Evolutionary conservation across 2,329 filamentous ascomycete species (phyloP), one percentile per base, ranked within the genome.

Genomic region (Onygenales sp.): DNA sequence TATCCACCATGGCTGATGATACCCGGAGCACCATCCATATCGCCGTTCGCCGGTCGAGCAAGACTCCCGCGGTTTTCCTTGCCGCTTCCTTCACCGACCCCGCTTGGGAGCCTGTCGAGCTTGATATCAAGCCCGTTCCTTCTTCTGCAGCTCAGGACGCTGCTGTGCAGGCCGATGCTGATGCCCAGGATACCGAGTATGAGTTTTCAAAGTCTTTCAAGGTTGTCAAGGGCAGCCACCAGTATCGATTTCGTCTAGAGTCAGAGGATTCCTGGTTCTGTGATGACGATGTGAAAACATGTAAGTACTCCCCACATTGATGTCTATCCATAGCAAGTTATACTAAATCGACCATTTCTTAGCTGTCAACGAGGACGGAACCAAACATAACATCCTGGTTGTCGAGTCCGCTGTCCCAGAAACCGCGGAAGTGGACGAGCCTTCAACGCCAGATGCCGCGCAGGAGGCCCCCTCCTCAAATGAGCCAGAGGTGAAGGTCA

Each of bases 41-140:
- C 54, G 58, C 65, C 42, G 55, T 64, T 49, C 59, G 59, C 52
- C 63, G 63, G 49, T 59, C 61, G 33, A 57, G 58, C 32, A 58
- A 62, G 45, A 57, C 59, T 48, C 63, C 63, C 21, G 42, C 56
- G 40, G 54, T 66, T 52, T 65, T 61, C 52, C 54, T 66, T 44
- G 59, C 59, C 33, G 61, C 58, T 27, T 59, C 62, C 37, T 64
- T 66, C 56, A 61, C 63, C 43, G 58, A 64, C 7, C 63, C 63
- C 45, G 55, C 61, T 21, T 65, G 63, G 63, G 55, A 63, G 36
- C 62, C 59, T 2, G 45, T 65, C 50, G 59, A 65, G 53, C 58
- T 65, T 11, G 58, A 49, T 49, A 54, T 56, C 36, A 62, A 64
- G 51, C 57, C 58, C 11, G 7, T 57, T 21, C 44, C 52, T 31